Evolutionary conservation across 208 protist species (phyloP), one percentile per base, ranked within the genome.

Genomic region (Acanthamoeba castellanii): DNA sequence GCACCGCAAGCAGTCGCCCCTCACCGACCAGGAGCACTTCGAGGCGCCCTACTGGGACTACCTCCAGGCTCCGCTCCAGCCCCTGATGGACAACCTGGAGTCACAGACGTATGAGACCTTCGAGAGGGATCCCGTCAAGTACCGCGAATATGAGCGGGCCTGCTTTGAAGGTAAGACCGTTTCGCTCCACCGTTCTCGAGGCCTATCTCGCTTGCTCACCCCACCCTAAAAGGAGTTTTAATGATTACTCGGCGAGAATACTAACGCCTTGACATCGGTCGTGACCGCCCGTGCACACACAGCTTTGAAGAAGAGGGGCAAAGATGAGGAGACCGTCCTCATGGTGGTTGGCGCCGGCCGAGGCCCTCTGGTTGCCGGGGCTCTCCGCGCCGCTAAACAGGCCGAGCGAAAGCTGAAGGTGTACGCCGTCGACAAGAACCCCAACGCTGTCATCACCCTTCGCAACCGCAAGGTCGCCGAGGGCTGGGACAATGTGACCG

Each of bases 351-450:
- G 99, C 78, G 98, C 98, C 47, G 99, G 99, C 11, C 97, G 99
- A 59, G 99, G 99, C 18, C 99, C 98, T 64, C 95, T 99, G 6
- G 98, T 99, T 13, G 96, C 97, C 47, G 97, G 97, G 20, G 97
- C 97, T 32, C 96, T 99, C 55, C 52, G 22, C 11, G 99, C 98
- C 9, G 97, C 98, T 32, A 97, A 96, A 6, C 85, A 96, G 13
- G 94, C 97, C 6, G 97, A 97, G 9, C 81, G 98, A 66, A 95
- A 96, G 16, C 92, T 99, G 61, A 98, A 97, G 50, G 95, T 99
- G 6, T 99, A 99, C 95, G 99, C 99, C 18, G 96, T 99, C 3
- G 99, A 99, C 92, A 99, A 99, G 97, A 99, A 99, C 96, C 97
- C 98, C 18, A 98, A 99, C 66, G 99, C 99, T 14, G 85, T 95